phyloP scores from a whole-genome alignment of 176 grass and related monocot genomes.

The Pharus latifolius region DNA sequence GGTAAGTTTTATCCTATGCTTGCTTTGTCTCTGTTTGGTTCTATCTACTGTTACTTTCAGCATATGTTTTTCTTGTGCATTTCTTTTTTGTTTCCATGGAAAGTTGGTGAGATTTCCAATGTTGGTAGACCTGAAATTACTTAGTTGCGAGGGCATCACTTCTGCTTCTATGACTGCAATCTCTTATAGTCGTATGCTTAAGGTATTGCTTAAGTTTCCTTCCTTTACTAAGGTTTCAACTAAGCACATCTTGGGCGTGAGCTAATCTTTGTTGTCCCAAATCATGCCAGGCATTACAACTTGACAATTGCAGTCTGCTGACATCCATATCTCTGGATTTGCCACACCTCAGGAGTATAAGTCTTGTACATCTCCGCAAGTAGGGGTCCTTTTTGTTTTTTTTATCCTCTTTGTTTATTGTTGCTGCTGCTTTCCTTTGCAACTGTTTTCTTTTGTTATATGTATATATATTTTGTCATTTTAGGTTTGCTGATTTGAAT shows the following conservation, averaged over 20 bases:
- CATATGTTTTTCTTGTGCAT: constrained; percentile 1
- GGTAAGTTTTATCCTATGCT: constrained; percentile 31
- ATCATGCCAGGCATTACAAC: constrained; percentile 55
- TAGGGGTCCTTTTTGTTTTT: constrained; percentile 22
- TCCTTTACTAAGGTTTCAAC: not conserved
- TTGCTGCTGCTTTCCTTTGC: not conserved
- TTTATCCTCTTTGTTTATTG: not conserved
- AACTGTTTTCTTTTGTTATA: not conserved
- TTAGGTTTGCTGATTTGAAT: constrained; percentile 90
- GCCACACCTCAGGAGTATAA: constrained; percentile 74
- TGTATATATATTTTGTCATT: constrained; percentile 19
- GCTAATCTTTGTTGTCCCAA: constrained; percentile 14
- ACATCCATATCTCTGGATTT: constrained; percentile 77
- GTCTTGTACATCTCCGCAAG: constrained; percentile 96
- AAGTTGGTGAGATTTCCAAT: constrained; percentile 77
- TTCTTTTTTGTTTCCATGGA: constrained; percentile 21
- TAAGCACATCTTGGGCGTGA: not conserved
- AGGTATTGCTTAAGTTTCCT: constrained; percentile 40
- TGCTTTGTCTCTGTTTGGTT: constrained; percentile 1
- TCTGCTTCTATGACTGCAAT: constrained; percentile 78
- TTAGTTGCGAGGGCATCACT: constrained; percentile 88
- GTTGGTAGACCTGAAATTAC: constrained; percentile 78
- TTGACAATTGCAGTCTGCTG: constrained; percentile 88
- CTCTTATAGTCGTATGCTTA: constrained; percentile 60
- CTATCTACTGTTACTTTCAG: not conserved